A percentile compares a stretch with the other conserved stretches of the same genome.
Evolutionary conservation across 352 stramenopile genomes (phyloP).

Genomic region (Thalassiosira exigua): DNA sequence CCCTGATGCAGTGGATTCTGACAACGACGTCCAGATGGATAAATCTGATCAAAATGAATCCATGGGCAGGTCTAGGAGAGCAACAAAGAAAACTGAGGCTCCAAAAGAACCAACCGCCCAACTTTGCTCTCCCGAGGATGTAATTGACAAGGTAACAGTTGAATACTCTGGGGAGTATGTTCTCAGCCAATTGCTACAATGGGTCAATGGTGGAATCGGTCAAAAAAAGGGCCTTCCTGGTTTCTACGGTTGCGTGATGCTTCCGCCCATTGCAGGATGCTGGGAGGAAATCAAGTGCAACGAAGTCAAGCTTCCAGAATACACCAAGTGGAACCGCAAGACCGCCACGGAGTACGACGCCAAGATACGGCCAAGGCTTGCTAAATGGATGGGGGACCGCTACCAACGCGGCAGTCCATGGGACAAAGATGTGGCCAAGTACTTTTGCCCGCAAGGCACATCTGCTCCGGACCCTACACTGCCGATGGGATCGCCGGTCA

Average conservation of each 20-base stretch:
- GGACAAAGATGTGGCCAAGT: conserved; percentile 69
- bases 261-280: conserved; percentile 76
- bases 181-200: conserved; percentile 82
- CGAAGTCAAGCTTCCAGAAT: conserved; percentile 59
- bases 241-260: conserved; percentile 74
- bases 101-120: conserved; percentile 13
- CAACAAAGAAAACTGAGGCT: conserved; percentile 9
- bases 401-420: conserved; percentile 77
- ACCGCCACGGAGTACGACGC: conserved; percentile 62
- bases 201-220: conserved; percentile 84
- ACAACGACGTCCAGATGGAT: conserved; percentile 12
- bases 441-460: conserved; percentile 54
- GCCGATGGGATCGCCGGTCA: conserved; percentile 80
- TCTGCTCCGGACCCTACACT: conserved; percentile 50
- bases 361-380: conserved; percentile 64
- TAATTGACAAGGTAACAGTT: conserved; percentile 79
- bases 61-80: neutral
- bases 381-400: conserved; percentile 81
- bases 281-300: conserved; percentile 58
- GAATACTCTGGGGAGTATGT: conserved; percentile 85
- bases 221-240: conserved; percentile 78
- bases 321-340: conserved; percentile 38
- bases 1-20: conserved; percentile 23
- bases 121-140: conserved; percentile 78
- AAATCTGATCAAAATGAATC: conserved; percentile 21